Base-by-base conservation (phyloP, 2,329 filamentous ascomycete genomes). In the Spiromastix sp. region DNA sequence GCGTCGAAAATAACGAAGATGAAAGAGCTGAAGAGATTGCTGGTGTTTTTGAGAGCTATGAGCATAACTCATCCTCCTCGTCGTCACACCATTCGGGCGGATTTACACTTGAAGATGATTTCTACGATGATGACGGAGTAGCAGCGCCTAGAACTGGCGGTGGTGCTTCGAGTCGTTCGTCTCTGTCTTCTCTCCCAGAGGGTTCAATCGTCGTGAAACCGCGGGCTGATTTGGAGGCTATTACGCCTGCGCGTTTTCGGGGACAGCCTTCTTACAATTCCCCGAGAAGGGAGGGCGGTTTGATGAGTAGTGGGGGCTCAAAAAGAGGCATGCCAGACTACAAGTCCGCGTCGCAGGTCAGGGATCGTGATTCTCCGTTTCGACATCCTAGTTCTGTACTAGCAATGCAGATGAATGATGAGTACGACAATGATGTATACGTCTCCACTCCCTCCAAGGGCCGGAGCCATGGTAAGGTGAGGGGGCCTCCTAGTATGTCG, bases 371-470 rank as follows among this genome's bases (percentile, higher is more conserved):
- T 37, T 52, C 52, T 0, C 56, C 54, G 0, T 67, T 67, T 39
- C 55, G 63, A 22, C 60, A 66, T 40, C 58, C 61, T 1, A 66
- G 61, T 47, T 66, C 63, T 1, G 61, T 66, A 4, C 47, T 54
- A 21, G 61, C 61, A 12, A 43, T 56, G 33, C 52, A 56, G 39
- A 52, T 56, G 50, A 42, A 43, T 20, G 50, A 52, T 25, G 52
- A 55, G 30, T 19, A 18, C 10, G 29, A 30, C 4, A 53, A 57
- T 5, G 56, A 62, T 1, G 55, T 61, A 8, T 60, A 64, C 15
- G 57, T 53, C 24, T 30, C 60, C 22, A 58, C 55, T 0, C 57
- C 59, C 1, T 50, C 56, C 3, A 49, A 52, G 34, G 54, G 52
- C 20, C 46, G 52, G 10, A 39, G 43, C 3, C 51, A 48, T 5